These are phyloP conservation scores for Angomonas desouzai DNA, from an alignment of 208 protist species.

Conservation along the genomic window DNA sequence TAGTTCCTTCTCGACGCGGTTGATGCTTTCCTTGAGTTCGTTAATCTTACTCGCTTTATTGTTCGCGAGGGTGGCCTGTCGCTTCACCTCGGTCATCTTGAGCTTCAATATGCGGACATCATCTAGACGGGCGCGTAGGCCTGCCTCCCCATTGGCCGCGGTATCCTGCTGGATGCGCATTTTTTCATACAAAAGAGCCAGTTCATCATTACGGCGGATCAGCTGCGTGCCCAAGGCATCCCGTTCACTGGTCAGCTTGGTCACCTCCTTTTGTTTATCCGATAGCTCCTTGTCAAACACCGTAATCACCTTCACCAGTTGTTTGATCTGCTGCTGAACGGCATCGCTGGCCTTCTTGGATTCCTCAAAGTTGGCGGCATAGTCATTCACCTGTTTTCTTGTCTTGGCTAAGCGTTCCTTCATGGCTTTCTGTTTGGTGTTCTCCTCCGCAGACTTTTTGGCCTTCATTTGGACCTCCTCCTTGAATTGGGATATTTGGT, in stretches of 20 bases:
- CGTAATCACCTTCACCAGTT: slow-evolving; percentile 94
- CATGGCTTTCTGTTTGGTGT: slow-evolving; percentile 36
- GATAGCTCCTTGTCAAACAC: slow-evolving; percentile 89
- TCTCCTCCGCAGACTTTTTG: slow-evolving; percentile 65
- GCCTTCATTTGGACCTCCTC: slow-evolving; percentile 95
- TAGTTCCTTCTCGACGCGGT: slow-evolving; percentile 41
- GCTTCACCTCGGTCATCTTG: slow-evolving; percentile 87
- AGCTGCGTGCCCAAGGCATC: slow-evolving; percentile 96
- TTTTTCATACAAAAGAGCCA: slow-evolving; percentile 97
- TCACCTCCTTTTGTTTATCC: slow-evolving; percentile 91
- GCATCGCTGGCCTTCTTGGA: slow-evolving; percentile 47
- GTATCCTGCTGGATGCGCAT: slow-evolving; percentile 95
- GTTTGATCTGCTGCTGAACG: slow-evolving; percentile 85
- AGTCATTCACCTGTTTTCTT: slow-evolving; percentile 65
- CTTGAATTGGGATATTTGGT: slow-evolving; percentile 93
- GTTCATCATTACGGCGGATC: slow-evolving; percentile 97
- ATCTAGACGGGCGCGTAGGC: slow-evolving; percentile 88
- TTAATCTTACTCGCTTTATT: slow-evolving; percentile 83
- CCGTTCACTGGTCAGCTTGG: slow-evolving; percentile 94
- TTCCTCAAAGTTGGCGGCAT: slow-evolving; percentile 49
- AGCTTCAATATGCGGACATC: slow-evolving; percentile 68
- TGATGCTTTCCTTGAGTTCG: slow-evolving; percentile 38
- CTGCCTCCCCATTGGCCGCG: slow-evolving; percentile 91
- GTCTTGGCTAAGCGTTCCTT: slow-evolving; percentile 75
- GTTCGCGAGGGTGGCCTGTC: slow-evolving; percentile 75